phyloP scores from a whole-genome alignment of 1,139 yeast species.

The Barnettozyma hawaiiensis region DNA sequence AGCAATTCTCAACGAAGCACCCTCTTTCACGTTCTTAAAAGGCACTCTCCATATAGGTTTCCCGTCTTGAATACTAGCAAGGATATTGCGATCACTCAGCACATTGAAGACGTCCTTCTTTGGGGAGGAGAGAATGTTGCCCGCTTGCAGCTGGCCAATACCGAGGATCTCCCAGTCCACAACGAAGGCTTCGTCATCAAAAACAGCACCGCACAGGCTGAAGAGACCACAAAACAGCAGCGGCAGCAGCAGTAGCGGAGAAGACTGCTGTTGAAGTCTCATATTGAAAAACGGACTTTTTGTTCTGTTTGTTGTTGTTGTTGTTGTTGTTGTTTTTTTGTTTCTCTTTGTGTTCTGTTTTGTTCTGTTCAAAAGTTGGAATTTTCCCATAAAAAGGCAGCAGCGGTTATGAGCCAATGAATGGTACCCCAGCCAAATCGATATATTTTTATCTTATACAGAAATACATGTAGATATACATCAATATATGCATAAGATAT shows the following conservation, averaged over 20 bases:
- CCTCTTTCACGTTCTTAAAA: conserved; percentile 12
- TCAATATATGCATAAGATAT: too few relatives aligned
- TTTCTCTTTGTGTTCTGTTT: too few relatives aligned
- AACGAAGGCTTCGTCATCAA: conserved; percentile 30
- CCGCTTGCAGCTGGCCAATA: conserved; percentile 26
- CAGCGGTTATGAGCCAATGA: not conserved
- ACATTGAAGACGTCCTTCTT: conserved; percentile 17
- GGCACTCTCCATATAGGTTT: conserved; percentile 28
- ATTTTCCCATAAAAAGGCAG: not conserved
- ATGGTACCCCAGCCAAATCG: too few relatives aligned
- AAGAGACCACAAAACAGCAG: conserved; percentile 2
- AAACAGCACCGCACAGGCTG: conserved; percentile 15
- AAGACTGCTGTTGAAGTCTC: not conserved
- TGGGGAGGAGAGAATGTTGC: conserved; percentile 16
- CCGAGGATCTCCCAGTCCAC: conserved; percentile 33
- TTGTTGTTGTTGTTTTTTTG: not conserved
- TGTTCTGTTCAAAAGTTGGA: too few relatives aligned
- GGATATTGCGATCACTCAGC: conserved; percentile 25
- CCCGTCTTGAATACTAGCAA: conserved; percentile 29
- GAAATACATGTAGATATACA: too few relatives aligned
- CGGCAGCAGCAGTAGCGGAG: too few relatives aligned
- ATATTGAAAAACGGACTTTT: too few relatives aligned
- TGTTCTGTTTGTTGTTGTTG: too few relatives aligned
- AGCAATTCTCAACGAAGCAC: conserved; percentile 4
- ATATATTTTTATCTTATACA: too few relatives aligned